A percentile compares a stretch with the other conserved stretches of the same genome.
Conservation (phyloP, 164 flowering plant genomes). For the Buxus sempervirens region DNA sequence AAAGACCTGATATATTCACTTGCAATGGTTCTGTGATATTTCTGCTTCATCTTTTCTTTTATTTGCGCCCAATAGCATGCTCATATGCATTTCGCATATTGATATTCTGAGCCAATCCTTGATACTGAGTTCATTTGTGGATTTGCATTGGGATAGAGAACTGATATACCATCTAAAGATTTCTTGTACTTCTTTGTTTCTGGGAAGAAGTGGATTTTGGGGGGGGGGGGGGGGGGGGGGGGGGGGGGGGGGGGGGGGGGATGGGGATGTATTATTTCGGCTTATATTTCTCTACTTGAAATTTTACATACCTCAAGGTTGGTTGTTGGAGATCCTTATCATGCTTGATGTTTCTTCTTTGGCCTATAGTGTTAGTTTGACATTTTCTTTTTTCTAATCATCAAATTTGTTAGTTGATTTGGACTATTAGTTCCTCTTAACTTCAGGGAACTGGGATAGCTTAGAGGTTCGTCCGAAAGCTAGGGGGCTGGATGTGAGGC, state of each 20-base stretch:
- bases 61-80: background rate
- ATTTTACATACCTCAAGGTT: background rate
- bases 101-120: background rate
- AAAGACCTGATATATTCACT: no score
- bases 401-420: background rate
- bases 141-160: background rate
- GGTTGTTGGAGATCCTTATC: background rate
- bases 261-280: no score
- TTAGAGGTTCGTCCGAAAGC: constrained; percentile 77
- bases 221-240: no score
- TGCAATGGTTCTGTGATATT: background rate
- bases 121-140: background rate
- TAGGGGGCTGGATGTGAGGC: constrained; percentile 73
- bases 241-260: no score
- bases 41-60: background rate
- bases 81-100: background rate
- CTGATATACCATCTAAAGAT: background rate
- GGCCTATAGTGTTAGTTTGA: background rate
- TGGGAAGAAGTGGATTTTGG: constrained; percentile 2
- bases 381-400: background rate
- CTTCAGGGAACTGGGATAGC: constrained; percentile 90
- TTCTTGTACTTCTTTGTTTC: background rate
- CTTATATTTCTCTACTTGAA: background rate
- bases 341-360: background rate
- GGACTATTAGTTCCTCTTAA: background rate